Conservation (phyloP, 768 basidiomycete species). For the Boletus subcaerulescens region DNA sequence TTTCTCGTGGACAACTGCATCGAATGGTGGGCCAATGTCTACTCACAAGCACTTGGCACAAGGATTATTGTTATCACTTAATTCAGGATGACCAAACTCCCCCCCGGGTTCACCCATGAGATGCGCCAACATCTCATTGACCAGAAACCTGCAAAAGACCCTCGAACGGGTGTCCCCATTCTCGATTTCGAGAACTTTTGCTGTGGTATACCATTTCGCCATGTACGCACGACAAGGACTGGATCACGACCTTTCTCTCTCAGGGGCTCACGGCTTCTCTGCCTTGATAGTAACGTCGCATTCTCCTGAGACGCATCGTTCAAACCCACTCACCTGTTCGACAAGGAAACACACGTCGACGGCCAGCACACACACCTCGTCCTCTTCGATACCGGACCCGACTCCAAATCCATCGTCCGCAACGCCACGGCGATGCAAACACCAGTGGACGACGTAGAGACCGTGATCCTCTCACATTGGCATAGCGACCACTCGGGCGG, state of each 20-base stretch:
- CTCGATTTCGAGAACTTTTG: slow-evolving; percentile 72
- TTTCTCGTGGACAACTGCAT: slow-evolving; percentile 77
- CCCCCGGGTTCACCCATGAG: slow-evolving; percentile 76
- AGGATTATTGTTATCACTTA: neutral
- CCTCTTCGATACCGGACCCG: slow-evolving; percentile 85
- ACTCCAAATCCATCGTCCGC: slow-evolving; percentile 68
- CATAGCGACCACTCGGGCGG: slow-evolving; percentile 76
- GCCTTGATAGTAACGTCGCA: slow-evolving; percentile 59
- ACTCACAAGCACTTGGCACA: neutral
- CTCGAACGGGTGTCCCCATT: slow-evolving; percentile 54
- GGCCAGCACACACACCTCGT: slow-evolving; percentile 48
- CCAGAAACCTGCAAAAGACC: slow-evolving; percentile 42
- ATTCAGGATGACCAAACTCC: slow-evolving; percentile 77
- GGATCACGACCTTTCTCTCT: slow-evolving; percentile 1
- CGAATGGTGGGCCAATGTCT: slow-evolving; percentile 60
- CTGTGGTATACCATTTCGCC: slow-evolving; percentile 44
- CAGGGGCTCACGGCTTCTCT: slow-evolving; percentile 85
- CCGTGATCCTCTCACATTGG: slow-evolving; percentile 77
- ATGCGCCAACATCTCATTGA: slow-evolving; percentile 58
- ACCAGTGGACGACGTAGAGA: slow-evolving; percentile 51
- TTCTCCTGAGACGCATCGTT: neutral
- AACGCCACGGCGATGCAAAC: slow-evolving; percentile 63
- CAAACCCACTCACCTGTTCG: neutral
- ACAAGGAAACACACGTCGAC: slow-evolving; percentile 58
- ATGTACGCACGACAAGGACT: neutral